Base-by-base conservation (phyloP, 257 asterid species). In the Datura wrightii region DNA sequence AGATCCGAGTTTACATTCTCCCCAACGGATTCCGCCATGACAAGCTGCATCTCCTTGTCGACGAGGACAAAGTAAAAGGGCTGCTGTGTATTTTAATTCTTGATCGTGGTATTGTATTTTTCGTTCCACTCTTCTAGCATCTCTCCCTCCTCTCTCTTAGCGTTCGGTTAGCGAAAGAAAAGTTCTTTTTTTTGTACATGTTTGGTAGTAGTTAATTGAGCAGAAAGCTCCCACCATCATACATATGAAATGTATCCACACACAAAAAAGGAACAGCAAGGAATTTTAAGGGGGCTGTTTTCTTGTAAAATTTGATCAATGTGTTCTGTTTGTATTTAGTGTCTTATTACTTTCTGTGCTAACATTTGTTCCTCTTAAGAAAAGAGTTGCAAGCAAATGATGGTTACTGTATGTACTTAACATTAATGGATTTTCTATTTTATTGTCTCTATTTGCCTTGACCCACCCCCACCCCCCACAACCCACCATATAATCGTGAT, bases 11-110 rank as follows among this genome's bases (percentile, higher is more conserved):
- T 69, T 31, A 1, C 31, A 4, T 76, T 14, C 82, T 76, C 11
- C 13, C 8, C 62, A 54, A 1, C 46, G 1, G 46, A n/a, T 31
- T 76, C 82, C 82, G 50, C 82, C 62, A 48, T 76, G 82, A 15
- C 63, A 52, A 76, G 82, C 82, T 76, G 82, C 82, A 76, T 76
- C 63, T 31, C 63, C 82, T 76, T 14, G 31, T 76, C 9, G 9
- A 31, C 2, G 46, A 52, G 46, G 81, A 76, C 15, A 76, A 31
- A n/a, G 37, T 42, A 18, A 0, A 58, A 24, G 59, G 46, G 63
- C 34, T 76, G 82, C 63, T 50, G 82, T 31, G 82, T 50, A 76
- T 50, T 14, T 52, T 2, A 76, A 16, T 52, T 56, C 62, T 14
- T 52, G 10, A 2, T 71, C 56, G 37, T 44, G 82, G 82, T 76